Conservation (phyloP, 257 asterid species). For the Cinchona pubescens region DNA sequence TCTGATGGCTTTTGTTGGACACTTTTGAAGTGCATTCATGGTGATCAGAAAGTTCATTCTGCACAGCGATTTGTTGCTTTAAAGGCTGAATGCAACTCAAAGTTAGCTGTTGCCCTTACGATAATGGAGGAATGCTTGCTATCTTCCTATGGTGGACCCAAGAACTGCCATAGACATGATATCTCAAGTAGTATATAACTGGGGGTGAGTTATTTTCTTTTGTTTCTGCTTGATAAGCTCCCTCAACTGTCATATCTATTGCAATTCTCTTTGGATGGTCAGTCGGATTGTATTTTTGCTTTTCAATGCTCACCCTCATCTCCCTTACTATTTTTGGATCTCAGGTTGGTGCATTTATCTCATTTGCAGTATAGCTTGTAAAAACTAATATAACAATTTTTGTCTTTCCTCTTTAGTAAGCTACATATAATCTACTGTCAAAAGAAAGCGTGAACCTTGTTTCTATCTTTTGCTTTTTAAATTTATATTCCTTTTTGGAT, state of each 20-base stretch:
- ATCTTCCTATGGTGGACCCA: conserved; percentile 92
- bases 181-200: conserved; percentile 91
- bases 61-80: conserved; percentile 56
- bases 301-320: neutral
- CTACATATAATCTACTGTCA: neutral
- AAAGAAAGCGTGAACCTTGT: neutral
- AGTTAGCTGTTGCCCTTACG: conserved; percentile 93
- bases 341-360: neutral
- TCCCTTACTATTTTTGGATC: neutral
- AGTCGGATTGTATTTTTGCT: neutral
- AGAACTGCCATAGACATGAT: conserved; percentile 97
- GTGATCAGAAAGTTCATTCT: conserved; percentile 70
- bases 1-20: conserved; percentile 75
- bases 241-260: neutral
- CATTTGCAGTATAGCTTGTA: neutral
- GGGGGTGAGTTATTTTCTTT: conserved; percentile 66
- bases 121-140: conserved; percentile 98
- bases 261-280: neutral
- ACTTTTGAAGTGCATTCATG: conserved; percentile 77
- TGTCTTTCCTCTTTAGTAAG: neutral
- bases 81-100: conserved; percentile 93
- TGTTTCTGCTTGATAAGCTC: neutral
- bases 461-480: neutral
- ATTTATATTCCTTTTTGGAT: neutral
- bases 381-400: neutral